A percentile compares a stretch with the other conserved stretches of the same genome.
Evolutionary conservation across 2,329 filamentous ascomycete species (phyloP).

Genomic region (Pseudocercospora pini-densiflorae): DNA sequence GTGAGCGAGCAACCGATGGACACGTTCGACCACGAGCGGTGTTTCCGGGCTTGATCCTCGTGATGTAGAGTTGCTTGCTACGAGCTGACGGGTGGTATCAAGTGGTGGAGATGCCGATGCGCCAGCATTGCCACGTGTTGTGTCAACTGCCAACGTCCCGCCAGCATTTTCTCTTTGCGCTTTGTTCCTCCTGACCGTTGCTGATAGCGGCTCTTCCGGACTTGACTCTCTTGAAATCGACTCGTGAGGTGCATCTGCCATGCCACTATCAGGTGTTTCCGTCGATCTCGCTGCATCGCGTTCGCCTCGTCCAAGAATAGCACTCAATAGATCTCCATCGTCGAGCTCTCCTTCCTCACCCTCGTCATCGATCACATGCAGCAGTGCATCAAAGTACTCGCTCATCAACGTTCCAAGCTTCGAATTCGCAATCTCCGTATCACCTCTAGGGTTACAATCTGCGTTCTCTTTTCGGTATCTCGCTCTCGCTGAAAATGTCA

Average conservation of each 20-base stretch:
- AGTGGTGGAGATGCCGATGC: not conserved
- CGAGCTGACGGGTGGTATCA: not conserved
- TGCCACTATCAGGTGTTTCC: not conserved
- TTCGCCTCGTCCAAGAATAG: not conserved
- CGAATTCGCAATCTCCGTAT: not conserved
- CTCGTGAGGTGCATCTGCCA: not conserved
- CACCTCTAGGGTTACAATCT: not conserved
- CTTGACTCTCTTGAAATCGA: not conserved
- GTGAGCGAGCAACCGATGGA: not conserved
- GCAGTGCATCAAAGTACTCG: not conserved
- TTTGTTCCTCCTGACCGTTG: not conserved
- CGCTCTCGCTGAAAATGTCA: not conserved
- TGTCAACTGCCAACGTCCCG: not conserved
- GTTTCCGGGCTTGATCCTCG: not conserved
- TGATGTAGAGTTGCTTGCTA: not conserved
- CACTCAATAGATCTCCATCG: not conserved
- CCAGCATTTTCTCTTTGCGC: not conserved
- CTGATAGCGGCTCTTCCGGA: not conserved
- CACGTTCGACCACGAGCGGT: not conserved
- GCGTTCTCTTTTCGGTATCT: not conserved
- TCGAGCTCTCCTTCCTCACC: not conserved
- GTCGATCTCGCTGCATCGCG: not conserved
- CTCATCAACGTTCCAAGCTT: not conserved
- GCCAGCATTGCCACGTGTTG: not conserved
- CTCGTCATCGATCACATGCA: not conserved